Percentiles rank a stretch among this genome's conserved stretches.
These are phyloP conservation scores for Leishmania mexicana DNA, from an alignment of 208 protist species.

Conservation along the genomic window DNA sequence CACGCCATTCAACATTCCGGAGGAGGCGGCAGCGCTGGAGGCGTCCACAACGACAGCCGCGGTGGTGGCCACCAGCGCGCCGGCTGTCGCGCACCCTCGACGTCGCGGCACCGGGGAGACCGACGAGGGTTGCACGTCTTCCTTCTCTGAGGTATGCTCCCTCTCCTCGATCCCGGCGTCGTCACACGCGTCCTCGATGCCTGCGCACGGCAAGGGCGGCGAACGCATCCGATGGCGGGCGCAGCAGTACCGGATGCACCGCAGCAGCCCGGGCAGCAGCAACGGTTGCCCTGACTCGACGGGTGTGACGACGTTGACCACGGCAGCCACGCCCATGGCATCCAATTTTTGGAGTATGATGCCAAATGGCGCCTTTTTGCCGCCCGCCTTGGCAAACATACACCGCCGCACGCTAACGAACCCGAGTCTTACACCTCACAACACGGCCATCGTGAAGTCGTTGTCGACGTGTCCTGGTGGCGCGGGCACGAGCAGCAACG, in stretches of 20 bases:
- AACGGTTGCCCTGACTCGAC: not conserved
- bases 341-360: not conserved
- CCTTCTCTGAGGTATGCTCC: slow-evolving; percentile 18
- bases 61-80: not conserved
- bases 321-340: not conserved
- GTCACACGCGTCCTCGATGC: not conserved
- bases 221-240: not conserved
- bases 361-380: not conserved
- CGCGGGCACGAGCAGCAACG: not conserved
- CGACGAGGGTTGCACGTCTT: slow-evolving; percentile 26
- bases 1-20: not conserved
- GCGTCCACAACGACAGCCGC: not conserved
- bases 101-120: slow-evolving; percentile 9
- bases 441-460: not conserved
- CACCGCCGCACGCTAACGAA: not conserved
- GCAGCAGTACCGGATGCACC: not conserved
- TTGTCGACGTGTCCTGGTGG: not conserved
- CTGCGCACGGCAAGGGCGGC: not conserved
- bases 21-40: not conserved
- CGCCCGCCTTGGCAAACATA: not conserved
- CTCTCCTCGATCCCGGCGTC: not conserved
- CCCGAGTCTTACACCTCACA: not conserved
- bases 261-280: not conserved
- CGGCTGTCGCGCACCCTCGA: slow-evolving; percentile 3
- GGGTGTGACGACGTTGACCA: not conserved